Conservation (phyloP, 164 flowering plant genomes). For the Piper betle region DNA sequence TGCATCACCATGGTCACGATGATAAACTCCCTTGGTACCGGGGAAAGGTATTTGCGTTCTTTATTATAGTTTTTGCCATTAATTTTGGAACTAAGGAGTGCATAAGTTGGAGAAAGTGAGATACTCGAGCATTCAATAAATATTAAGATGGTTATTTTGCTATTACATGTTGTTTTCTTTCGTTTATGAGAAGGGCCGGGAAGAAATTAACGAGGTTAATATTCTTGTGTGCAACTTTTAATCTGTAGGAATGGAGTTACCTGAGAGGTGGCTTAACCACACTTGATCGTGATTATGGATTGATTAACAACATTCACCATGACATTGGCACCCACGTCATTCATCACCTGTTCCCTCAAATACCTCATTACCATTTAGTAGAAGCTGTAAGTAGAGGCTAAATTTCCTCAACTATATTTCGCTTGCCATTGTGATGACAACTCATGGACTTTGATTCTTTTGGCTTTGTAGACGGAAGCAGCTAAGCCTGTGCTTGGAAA, state of each 20-base stretch:
- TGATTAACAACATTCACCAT: slow-evolving; percentile 75
- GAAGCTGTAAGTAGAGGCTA: slow-evolving; percentile 33
- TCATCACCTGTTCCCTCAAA: slow-evolving; percentile 57
- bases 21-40: slow-evolving; percentile 51
- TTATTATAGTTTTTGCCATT: not conserved
- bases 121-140: too few relatives aligned
- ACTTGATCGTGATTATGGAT: slow-evolving; percentile 75
- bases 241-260: slow-evolving; percentile 78
- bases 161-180: not conserved
- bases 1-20: slow-evolving; percentile 60
- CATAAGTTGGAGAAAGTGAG: too few relatives aligned
- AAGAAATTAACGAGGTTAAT: not conserved
- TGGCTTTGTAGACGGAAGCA: slow-evolving; percentile 34
- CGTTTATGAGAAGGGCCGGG: not conserved
- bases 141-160: too few relatives aligned
- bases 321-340: slow-evolving; percentile 91
- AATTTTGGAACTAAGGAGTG: too few relatives aligned
- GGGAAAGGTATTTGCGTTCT: slow-evolving; percentile 26
- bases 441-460: slow-evolving; percentile 1
- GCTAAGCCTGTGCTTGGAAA: slow-evolving; percentile 48
- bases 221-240: not conserved
- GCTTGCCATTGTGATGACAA: not conserved
- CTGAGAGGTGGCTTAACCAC: slow-evolving; percentile 92
- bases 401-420: not conserved
- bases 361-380: slow-evolving; percentile 42